Base-by-base conservation (phyloP, 2,329 filamentous ascomycete species). In the Fusarium sp. region DNA sequence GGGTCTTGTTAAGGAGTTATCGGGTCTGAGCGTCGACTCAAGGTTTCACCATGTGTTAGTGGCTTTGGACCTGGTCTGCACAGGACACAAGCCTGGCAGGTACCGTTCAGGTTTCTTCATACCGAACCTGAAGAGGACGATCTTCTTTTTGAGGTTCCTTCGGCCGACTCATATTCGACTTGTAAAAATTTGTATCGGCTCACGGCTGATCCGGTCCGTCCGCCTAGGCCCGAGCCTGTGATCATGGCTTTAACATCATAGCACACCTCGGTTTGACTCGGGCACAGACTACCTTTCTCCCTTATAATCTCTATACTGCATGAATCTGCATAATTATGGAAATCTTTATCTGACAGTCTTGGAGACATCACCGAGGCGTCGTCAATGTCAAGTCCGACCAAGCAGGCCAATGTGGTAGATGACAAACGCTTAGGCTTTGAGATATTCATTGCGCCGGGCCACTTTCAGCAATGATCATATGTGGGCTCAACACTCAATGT, bases 1-100 rank as follows among this genome's bases (percentile, higher is more conserved):
- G 28, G 26, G 47, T 28, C 23, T 38, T 45, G 42, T 45, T n/a
- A 12, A 13, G 28, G 26, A 20, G 47, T 37, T 15, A 18, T 41
- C 20, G 28, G 61, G 71, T 72, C 71, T 72, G 69, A 73, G 71
- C 71, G 71, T 52, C 49, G 38, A 71, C 59, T 53, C 49, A 58
- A 49, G 63, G 71, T 73, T 73, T 73, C 71, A 73, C 57, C 67
- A 74, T 69, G 56, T 38, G 31, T 69, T 74, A 74, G 71, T 62
- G 61, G 57, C 51, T 30, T 41, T 41, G 52, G 42, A 64, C 63
- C 65, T 60, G 23, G 44, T 44, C 61, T 68, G 41, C 46, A 46
- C 30, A 30, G 30, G 30, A 30, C 30, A 30, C 30, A 30, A 8
- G 10, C 23, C 23, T 23, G 23, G 4, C 38, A 23, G 20, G 20